Conservation (phyloP, 305 asterid species). For the Fraxinus ornus region DNA sequence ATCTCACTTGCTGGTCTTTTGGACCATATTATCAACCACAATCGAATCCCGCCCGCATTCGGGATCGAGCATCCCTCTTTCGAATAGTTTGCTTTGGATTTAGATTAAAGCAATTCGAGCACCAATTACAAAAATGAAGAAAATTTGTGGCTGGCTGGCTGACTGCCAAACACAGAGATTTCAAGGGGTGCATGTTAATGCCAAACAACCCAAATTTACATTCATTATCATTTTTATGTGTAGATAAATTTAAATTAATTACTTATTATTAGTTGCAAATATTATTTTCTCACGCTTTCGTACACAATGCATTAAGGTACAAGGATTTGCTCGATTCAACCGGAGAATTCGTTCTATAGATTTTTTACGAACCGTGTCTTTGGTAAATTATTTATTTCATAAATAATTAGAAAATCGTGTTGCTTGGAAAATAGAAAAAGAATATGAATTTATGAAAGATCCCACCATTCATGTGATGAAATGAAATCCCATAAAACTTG, state of each 20-base stretch:
- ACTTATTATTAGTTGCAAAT: neutral
- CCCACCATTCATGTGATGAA: conserved; percentile 29
- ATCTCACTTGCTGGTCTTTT: no score
- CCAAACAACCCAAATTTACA: no score
- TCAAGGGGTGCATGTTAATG: no score
- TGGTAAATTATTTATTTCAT: neutral
- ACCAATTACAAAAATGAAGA: no score
- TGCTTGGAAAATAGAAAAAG: neutral
- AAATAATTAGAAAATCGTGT: neutral
- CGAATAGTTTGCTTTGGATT: neutral
- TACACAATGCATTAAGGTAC: neutral
- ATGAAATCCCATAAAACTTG: conserved; percentile 19
- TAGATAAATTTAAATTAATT: no score
- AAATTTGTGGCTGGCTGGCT: no score
- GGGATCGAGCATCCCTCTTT: neutral
- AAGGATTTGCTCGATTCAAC: neutral
- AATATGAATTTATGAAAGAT: neutral
- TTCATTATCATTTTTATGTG: no score
- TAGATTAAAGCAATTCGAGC: neutral
- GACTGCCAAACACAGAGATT: no score
- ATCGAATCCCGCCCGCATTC: no score
- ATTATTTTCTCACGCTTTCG: neutral
- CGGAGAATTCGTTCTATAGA: neutral
- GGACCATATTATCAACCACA: no score
- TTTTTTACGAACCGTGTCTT: neutral